phyloP scores from a whole-genome alignment of 2,329 filamentous ascomycete genomes.

The Cryphonectria carpinicola region DNA sequence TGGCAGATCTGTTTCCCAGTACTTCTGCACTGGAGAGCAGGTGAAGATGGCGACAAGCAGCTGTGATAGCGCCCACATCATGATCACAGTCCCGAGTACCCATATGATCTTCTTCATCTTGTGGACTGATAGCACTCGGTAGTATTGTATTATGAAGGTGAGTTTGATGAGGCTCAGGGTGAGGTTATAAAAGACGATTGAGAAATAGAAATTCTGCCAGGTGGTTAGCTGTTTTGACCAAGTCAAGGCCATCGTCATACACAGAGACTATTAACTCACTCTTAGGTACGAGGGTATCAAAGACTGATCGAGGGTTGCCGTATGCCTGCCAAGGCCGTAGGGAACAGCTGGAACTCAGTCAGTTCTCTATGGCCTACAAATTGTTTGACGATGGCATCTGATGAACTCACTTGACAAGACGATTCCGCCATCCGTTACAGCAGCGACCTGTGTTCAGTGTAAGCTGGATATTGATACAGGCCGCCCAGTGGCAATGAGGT shows the following conservation, averaged over 20 bases:
- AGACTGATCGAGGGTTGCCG: conserved; percentile 15
- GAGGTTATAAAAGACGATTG: conserved; percentile 43
- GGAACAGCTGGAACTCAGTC: conserved; percentile 17
- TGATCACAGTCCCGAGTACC: conserved; percentile 38
- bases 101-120: conserved; percentile 39
- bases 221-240: background rate
- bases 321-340: conserved; percentile 24
- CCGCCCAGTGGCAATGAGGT: no score
- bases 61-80: conserved; percentile 42
- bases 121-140: conserved; percentile 42
- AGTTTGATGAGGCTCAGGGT: conserved; percentile 42
- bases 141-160: conserved; percentile 44
- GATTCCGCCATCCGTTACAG: conserved; percentile 19
- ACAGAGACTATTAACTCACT: conserved; percentile 13
- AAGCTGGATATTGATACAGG: background rate
- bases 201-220: conserved; percentile 43
- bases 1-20: conserved; percentile 38
- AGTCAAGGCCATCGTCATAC: background rate
- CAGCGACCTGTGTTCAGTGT: conserved; percentile 13
- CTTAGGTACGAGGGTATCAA: conserved; percentile 11
- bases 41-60: conserved; percentile 42
- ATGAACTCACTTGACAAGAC: conserved; percentile 27
- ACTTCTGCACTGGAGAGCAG: conserved; percentile 41
- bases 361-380: conserved; percentile 4
- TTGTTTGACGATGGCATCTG: conserved; percentile 18